These are phyloP conservation scores for Thraustotheca clavata DNA, from an alignment of 352 stramenopile genomes.

Conservation along the genomic window DNA sequence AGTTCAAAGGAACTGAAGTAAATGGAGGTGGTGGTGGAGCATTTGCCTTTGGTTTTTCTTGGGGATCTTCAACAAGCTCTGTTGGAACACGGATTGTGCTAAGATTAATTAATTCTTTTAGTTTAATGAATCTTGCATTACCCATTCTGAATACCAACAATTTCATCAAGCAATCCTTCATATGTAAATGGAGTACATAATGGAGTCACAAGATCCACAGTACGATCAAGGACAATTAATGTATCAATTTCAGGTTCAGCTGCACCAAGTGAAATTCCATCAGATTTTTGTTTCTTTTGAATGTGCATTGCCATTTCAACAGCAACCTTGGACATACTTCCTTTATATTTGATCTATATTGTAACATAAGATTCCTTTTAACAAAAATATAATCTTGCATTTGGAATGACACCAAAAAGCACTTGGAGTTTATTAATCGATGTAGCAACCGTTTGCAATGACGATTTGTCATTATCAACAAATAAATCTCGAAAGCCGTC, in stretches of 20 bases:
- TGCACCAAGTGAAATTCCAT: conserved; percentile 62
- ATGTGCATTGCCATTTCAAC: conserved; percentile 89
- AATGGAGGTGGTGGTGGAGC: conserved; percentile 30
- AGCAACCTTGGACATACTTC: conserved; percentile 85
- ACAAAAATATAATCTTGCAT: conserved; percentile 28
- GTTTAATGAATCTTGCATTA: conserved; percentile 10
- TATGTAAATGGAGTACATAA: conserved; percentile 96
- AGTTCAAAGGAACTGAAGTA: conserved; percentile 92
- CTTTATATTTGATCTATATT: conserved; percentile 84
- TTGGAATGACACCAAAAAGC: conserved; percentile 87
- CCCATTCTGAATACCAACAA: conserved; percentile 91
- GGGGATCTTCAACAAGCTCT: conserved; percentile 58
- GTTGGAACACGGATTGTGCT: conserved; percentile 68
- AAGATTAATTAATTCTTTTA: not conserved
- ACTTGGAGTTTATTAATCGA: conserved; percentile 92
- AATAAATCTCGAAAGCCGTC: conserved; percentile 79
- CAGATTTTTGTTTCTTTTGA: conserved; percentile 85
- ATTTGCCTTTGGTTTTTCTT: conserved; percentile 27
- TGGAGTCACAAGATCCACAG: conserved; percentile 92
- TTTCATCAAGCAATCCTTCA: conserved; percentile 94
- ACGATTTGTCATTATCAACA: conserved; percentile 85
- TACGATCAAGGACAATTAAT: conserved; percentile 91
- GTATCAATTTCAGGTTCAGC: conserved; percentile 89
- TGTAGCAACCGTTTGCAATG: conserved; percentile 76
- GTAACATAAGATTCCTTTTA: not conserved